Evolutionary conservation across 345 rosid species (phyloP).

Genomic region (Dipteronia sinensis): DNA sequence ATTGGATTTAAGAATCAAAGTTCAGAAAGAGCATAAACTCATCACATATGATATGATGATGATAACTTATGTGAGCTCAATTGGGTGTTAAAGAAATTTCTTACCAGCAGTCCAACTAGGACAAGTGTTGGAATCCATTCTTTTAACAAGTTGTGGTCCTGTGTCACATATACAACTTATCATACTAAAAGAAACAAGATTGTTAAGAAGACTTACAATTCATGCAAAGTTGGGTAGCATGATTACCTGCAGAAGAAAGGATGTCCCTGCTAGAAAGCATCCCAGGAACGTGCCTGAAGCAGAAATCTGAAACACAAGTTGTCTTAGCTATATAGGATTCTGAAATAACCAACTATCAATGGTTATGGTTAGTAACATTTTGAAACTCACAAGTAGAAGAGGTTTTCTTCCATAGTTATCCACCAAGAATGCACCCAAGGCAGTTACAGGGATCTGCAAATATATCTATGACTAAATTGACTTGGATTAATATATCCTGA

Average conservation of each 20-base stretch:
- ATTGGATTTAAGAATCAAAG: neutral
- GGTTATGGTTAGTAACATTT: neutral
- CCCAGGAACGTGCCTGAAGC: constrained; percentile 14
- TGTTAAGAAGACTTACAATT: neutral
- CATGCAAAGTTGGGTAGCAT: neutral
- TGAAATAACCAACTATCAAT: neutral
- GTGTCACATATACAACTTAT: neutral
- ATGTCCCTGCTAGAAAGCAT: constrained; percentile 16
- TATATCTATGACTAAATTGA: neutral
- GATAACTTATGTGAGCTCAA: neutral
- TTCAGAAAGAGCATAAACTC: neutral
- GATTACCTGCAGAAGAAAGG: constrained; percentile 21
- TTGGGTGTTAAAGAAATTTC: neutral
- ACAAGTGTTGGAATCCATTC: constrained; percentile 8
- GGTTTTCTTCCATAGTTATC: constrained; percentile 1
- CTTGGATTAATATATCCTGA: neutral
- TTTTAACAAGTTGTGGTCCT: neutral
- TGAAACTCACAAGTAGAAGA: neutral
- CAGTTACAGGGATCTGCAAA: neutral
- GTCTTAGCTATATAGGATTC: neutral
- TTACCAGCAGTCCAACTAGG: constrained; percentile 17
- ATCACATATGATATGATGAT: neutral
- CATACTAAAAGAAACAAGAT: neutral
- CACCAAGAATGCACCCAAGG: constrained; percentile 5
- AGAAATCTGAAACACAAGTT: neutral